These are phyloP conservation scores for Themeda triandra DNA, from an alignment of 176 grass and related monocot genomes.

Conservation along the genomic window DNA sequence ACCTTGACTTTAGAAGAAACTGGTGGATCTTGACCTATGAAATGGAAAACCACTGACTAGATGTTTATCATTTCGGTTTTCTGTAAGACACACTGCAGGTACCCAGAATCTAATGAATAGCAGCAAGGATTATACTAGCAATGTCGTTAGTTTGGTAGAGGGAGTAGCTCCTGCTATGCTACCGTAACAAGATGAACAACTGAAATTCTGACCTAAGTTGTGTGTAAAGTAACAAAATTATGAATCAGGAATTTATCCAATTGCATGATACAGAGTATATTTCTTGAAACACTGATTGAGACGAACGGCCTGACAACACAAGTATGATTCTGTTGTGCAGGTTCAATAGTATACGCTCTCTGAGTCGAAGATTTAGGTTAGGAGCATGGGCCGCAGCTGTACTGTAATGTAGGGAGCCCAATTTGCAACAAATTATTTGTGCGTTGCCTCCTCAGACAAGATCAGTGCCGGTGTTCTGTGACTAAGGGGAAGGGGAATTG, in stretches of 20 bases:
- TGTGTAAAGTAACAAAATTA: neutral
- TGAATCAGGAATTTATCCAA: neutral
- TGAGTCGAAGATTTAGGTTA: too few species aligned
- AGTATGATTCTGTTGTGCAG: neutral
- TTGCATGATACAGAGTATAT: neutral
- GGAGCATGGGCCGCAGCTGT: neutral
- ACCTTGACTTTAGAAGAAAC: constrained; percentile 74
- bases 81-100: neutral
- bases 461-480: too few species aligned
- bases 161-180: neutral
- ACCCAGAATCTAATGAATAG: neutral
- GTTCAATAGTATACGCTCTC: neutral
- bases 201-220: neutral
- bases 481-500: too few species aligned
- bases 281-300: neutral
- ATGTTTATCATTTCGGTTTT: neutral
- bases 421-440: neutral
- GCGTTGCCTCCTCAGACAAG: neutral
- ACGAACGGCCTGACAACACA: neutral
- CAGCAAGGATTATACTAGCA: neutral
- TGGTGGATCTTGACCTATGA: constrained; percentile 87
- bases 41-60: neutral
- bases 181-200: neutral
- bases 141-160: neutral
- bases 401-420: neutral